Base-by-base conservation (phyloP, 2,329 filamentous ascomycete species). In the Didymella lethalis region DNA sequence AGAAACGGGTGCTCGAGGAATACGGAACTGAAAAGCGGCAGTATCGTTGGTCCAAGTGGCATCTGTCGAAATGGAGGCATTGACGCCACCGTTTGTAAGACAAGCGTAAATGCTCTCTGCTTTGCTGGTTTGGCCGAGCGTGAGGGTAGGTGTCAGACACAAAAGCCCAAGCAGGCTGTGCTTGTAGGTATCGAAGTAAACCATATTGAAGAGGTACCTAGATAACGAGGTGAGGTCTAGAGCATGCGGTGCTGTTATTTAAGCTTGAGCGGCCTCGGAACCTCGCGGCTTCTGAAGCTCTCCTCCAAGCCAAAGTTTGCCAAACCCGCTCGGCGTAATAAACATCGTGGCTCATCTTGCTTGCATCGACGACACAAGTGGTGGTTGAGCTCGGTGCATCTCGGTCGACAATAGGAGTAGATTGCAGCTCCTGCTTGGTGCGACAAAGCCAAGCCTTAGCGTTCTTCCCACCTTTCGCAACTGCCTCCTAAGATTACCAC, bases 11-110 rank as follows among this genome's bases (percentile, higher is more conserved):
- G 54, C 32, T 48, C 54, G 54, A 34, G 54, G 58, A 28, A 59
- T 4, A 45, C 61, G 54, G 10, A 56, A 48, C 47, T 64, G 61
- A 20, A 64, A 58, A 14, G 61, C 12, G 7, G 61, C 51, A 6
- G 61, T 64, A 23, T 57, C 61, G n/a, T 52, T 59, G 45, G 54
- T 18, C 61, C 61, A 64, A n/a, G 51, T 61, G 2, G 14, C 31
- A 26, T 59, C 58, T 11, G 61, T 58, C 5, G 61, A 61, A 18
- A 49, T 20, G 0, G 56, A 44, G 32, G 56, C 36, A 2, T 48
- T 31, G 16, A 62, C 48, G 8, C 59, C 59, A 41, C 50, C 59
- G 2, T 50, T 25, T 4, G 18, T 18, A 3, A 62, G 56, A 43
- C 59, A 62, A 20, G 48, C 11, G 7, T 62, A 48, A n/a, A 62